Conservation (phyloP, 139 green algal species). For the Volvox reticuliferus region DNA sequence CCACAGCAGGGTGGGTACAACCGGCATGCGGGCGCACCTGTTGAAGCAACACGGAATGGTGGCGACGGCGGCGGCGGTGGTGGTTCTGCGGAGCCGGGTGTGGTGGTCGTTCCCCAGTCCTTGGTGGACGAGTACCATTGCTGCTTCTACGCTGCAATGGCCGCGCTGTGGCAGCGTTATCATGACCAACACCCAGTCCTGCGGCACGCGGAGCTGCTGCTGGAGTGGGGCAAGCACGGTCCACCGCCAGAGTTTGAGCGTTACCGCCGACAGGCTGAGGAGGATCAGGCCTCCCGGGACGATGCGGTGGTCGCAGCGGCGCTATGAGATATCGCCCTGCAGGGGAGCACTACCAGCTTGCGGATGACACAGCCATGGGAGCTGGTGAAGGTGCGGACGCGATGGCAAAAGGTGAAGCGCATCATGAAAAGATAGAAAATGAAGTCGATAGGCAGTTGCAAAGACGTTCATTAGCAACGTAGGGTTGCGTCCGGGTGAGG, state of each 20-base stretch:
- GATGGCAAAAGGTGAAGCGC: too few relatives aligned
- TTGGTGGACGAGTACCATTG: constrained; percentile 71
- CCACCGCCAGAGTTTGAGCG: neutral
- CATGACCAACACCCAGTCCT: constrained; percentile 59
- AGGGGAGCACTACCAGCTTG: too few relatives aligned
- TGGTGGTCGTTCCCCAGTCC: constrained; percentile 44
- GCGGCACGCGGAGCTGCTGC: constrained; percentile 11
- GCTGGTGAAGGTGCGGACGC: too few relatives aligned
- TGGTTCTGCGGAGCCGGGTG: too few relatives aligned
- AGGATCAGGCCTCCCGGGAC: neutral
- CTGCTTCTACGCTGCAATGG: constrained; percentile 70
- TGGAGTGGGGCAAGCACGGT: constrained; percentile 31
- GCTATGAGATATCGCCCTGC: too few relatives aligned
- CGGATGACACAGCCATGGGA: too few relatives aligned
- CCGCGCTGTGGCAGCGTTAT: constrained; percentile 66
- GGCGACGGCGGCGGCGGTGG: neutral
- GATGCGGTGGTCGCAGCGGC: too few relatives aligned
- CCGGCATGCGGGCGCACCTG: neutral
- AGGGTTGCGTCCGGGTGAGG: too few relatives aligned
- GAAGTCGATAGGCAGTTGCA: too few relatives aligned
- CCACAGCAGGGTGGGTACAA: neutral
- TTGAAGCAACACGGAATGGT: neutral
- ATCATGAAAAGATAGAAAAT: too few relatives aligned
- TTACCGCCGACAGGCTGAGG: neutral
- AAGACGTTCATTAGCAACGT: too few relatives aligned